phyloP scores from a whole-genome alignment of 257 asterid genomes.

The Solanum bulbocastanum region DNA sequence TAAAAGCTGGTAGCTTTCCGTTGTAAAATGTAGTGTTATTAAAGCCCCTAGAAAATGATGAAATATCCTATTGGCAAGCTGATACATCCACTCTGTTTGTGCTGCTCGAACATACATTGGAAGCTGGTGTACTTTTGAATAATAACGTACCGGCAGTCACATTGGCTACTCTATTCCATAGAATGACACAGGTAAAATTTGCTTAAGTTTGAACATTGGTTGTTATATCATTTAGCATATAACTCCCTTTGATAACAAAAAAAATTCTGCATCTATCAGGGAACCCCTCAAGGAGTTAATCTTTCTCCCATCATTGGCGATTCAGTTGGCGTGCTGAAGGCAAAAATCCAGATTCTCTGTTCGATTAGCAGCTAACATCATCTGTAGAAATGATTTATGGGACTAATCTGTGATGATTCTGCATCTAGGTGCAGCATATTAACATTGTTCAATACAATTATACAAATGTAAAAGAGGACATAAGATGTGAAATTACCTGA shows the following conservation, averaged over 20 bases:
- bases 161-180: slow-evolving; percentile 77
- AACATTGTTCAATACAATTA: background rate
- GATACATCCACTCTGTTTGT: slow-evolving; percentile 76
- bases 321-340: slow-evolving; percentile 54
- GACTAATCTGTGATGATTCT: slow-evolving; percentile 2
- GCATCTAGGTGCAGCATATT: slow-evolving; percentile 41
- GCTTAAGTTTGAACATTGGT: background rate
- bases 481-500: background rate
- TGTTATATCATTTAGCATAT: background rate
- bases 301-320: slow-evolving; percentile 59
- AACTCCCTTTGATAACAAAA: background rate
- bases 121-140: background rate
- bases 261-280: slow-evolving; percentile 56
- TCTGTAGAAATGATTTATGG: background rate
- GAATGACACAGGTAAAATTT: slow-evolving; percentile 61
- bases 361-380: slow-evolving; percentile 15
- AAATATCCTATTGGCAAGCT: slow-evolving; percentile 60
- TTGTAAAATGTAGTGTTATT: background rate
- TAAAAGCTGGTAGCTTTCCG: background rate
- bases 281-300: slow-evolving; percentile 66
- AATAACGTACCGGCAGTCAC: slow-evolving; percentile 57
- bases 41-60: background rate
- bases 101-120: slow-evolving; percentile 49
- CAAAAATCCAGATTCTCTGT: slow-evolving; percentile 80
- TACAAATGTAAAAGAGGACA: background rate